These are phyloP conservation scores for Pestalotiopsis sp. DNA, from an alignment of 2,329 filamentous ascomycete genomes.

Conservation along the genomic window DNA sequence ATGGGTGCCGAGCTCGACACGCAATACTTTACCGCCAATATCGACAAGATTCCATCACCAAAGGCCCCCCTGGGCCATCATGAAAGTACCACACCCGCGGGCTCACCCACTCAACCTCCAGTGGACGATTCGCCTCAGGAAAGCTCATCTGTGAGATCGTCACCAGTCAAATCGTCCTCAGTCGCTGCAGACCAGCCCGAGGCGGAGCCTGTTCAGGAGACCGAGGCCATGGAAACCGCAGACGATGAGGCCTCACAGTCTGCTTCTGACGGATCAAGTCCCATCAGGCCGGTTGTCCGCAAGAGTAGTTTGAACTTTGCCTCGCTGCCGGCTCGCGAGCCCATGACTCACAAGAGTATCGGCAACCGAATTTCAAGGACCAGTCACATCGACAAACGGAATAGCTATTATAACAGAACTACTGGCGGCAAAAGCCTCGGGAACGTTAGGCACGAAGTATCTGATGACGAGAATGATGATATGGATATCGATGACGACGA, in stretches of 20 bases:
- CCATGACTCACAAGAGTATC: slow-evolving; percentile 83
- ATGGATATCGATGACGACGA: slow-evolving; percentile 48
- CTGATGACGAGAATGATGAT: slow-evolving; percentile 46
- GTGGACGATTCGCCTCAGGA: slow-evolving; percentile 13
- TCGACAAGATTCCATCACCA: slow-evolving; percentile 19
- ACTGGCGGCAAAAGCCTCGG: slow-evolving; percentile 76
- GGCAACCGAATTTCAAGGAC: slow-evolving; percentile 73
- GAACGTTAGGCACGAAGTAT: slow-evolving; percentile 41
- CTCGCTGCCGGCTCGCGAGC: slow-evolving; percentile 87
- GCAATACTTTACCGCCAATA: slow-evolving; percentile 30
- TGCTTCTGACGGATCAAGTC: slow-evolving; percentile 72
- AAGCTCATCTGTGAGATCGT: slow-evolving; percentile 14
- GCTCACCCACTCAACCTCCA: slow-evolving; percentile 25
- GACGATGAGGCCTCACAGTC: slow-evolving; percentile 43
- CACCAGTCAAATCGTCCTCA: slow-evolving; percentile 18
- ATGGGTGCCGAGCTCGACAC: slow-evolving; percentile 24
- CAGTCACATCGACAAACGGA: slow-evolving; percentile 76
- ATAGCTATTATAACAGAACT: slow-evolving; percentile 73
- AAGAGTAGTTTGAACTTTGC: slow-evolving; percentile 97
- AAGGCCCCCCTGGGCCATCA: slow-evolving; percentile 19
- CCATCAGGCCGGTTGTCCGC: slow-evolving; percentile 74
- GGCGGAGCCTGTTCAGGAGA: slow-evolving; percentile 15
- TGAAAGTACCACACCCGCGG: slow-evolving; percentile 35
- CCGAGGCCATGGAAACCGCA: slow-evolving; percentile 26
- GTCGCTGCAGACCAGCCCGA: neutral